Evolutionary conservation across 108 stramenopile genomes (phyloP), one percentile per base, ranked within the genome.

Genomic region (Nitzschia sp.): DNA sequence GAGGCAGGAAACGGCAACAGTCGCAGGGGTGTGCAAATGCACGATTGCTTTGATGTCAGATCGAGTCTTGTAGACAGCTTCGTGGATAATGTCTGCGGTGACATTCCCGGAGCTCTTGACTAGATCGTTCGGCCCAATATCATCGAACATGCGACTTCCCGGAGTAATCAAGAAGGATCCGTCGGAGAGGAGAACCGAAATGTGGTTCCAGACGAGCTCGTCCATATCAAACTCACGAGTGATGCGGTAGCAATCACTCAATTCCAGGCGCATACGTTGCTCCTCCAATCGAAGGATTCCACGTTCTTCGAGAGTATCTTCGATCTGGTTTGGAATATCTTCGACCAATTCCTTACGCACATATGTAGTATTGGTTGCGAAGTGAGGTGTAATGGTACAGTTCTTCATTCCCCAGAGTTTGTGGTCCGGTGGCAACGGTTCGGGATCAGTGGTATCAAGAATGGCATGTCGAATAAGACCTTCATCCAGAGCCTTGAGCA

Each of bases 171-270:
- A 62, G 33, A 69, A 80, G 53, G 28, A 58, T 1, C 86, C 86
- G 45, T 46, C 50, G 0, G 66, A 68, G 47, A 79, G 69, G 1
- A 69, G 68, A 9, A 71, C 86, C 8, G 86, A 87, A 46, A 87
- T 82, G 62, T 87, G 86, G 47, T 87, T 87, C 86, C 86, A 87
- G 5, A 87, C 86, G 21, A 87, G 76, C 76, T 72, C 71, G 55
- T 87, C 86, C 83, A 87, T 75, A 8, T 72, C 78, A 58, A 73
- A 85, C 67, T 87, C 65, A 45, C 63, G 55, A 21, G 82, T 82
- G 11, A 85, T 46, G 29, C 76, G 69, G 55, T 85, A 71, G 22
- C 56, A 56, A 2, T 66, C 65, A 36, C 65, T 66, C 23, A 74
- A 30, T 34, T 74, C 73, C 13, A 29, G 11, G 19, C 73, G 55